A percentile compares a stretch with the other conserved stretches of the same genome.
Conservation (phyloP, 768 basidiomycete species). For the Mrakia gelida region DNA sequence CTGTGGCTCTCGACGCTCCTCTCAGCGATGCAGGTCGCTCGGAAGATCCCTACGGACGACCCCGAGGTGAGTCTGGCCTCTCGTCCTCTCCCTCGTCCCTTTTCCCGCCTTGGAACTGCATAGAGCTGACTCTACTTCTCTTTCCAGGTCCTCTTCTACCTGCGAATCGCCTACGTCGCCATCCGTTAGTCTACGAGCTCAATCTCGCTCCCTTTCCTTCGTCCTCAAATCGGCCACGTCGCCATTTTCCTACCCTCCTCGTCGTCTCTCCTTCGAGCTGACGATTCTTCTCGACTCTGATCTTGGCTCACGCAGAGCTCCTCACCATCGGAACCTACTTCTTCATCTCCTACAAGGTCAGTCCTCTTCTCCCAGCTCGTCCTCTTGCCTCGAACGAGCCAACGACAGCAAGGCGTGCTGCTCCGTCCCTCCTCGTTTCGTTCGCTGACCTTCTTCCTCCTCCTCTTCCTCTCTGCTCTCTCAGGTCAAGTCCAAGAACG, state of each 20-base stretch:
- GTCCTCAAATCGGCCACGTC: conserved; percentile 6
- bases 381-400: not conserved
- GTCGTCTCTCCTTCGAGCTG: not conserved
- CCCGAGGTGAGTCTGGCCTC: conserved; percentile 49
- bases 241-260: not conserved
- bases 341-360: conserved; percentile 31
- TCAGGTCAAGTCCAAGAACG: conserved; percentile 91
- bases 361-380: not conserved
- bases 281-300: not conserved
- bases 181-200: conserved; percentile 56
- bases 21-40: conserved; percentile 54
- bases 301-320: conserved; percentile 9
- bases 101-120: not conserved
- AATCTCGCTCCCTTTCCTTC: not conserved
- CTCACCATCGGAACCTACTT: conserved; percentile 30
- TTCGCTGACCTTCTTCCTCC: not conserved
- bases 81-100: not conserved
- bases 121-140: not conserved
- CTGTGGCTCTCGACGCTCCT: not conserved
- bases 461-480: not conserved
- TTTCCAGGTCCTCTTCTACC: conserved; percentile 59
- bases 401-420: not conserved
- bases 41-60: conserved; percentile 85
- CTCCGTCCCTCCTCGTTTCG: not conserved
- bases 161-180: conserved; percentile 75